A percentile compares a stretch with the other conserved stretches of the same genome.
phyloP scores from a whole-genome alignment of 345 rosid genomes.

The Durio zibethinus region DNA sequence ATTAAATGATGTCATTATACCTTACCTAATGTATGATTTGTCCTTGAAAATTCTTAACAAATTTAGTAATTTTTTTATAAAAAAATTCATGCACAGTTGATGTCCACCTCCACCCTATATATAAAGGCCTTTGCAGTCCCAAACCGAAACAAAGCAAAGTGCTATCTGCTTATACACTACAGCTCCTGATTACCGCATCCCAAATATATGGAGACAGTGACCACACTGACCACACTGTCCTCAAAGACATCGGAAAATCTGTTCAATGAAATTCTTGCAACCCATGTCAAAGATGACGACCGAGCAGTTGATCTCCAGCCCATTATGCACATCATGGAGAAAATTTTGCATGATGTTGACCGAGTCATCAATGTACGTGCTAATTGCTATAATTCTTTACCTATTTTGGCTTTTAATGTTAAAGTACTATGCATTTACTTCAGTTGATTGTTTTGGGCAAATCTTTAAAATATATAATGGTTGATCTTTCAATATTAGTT shows the following conservation, averaged over 20 bases:
- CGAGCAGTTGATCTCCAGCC: conserved; percentile 33
- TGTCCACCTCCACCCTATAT: background rate
- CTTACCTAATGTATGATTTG: background rate
- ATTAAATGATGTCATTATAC: background rate
- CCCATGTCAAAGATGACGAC: conserved; percentile 35
- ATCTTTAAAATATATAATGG: too few species aligned
- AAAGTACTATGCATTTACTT: background rate
- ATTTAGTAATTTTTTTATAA: too few species aligned
- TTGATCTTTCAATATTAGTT: background rate
- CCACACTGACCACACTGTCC: background rate
- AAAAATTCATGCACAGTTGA: background rate
- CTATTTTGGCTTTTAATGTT: background rate
- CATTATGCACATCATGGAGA: conserved; percentile 29
- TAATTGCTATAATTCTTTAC: background rate
- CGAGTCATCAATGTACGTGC: conserved; percentile 24
- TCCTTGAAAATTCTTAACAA: background rate
- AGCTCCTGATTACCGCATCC: background rate
- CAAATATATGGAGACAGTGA: too few species aligned
- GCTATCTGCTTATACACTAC: background rate
- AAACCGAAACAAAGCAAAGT: background rate
- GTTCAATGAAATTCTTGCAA: conserved; percentile 31
- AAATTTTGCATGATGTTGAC: conserved; percentile 26
- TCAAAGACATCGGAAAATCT: conserved; percentile 8
- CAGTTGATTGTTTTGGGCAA: background rate
- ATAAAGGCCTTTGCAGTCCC: background rate